phyloP scores from a whole-genome alignment of 352 stramenopile species.

The Thalassiosira ordinaria region DNA sequence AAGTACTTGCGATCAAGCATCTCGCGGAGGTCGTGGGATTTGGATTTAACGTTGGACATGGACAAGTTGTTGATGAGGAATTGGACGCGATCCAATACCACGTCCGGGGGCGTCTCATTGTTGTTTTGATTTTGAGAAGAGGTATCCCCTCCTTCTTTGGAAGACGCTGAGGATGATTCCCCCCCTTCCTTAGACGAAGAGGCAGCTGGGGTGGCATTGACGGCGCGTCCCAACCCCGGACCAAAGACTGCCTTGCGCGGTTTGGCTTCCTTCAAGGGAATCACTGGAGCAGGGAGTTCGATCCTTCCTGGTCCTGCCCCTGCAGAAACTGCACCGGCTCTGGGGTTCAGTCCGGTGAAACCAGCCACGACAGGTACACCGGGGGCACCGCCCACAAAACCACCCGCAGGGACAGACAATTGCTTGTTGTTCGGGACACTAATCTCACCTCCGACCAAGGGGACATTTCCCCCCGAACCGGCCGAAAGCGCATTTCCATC shows the following conservation, averaged over 20 bases:
- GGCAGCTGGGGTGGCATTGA: conserved; percentile 61
- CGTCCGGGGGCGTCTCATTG: conserved; percentile 82
- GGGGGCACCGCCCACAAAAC: conserved; percentile 22
- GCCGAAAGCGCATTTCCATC: not conserved
- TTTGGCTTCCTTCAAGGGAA: conserved; percentile 51
- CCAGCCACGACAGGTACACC: no score
- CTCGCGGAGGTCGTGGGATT: conserved; percentile 95
- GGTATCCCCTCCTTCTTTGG: no score
- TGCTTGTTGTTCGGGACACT: conserved; percentile 31
- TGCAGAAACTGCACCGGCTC: not conserved
- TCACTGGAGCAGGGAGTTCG: conserved; percentile 46
- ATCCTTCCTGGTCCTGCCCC: conserved; percentile 23
- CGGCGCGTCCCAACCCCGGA: conserved; percentile 71
- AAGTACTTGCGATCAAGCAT: conserved; percentile 94
- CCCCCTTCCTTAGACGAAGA: conserved; percentile 1
- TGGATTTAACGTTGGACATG: conserved; percentile 95
- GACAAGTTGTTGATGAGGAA: conserved; percentile 99
- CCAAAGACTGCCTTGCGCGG: conserved; percentile 80
- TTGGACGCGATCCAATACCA: conserved; percentile 95
- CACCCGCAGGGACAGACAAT: conserved; percentile 25
- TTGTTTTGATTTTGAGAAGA: no score
- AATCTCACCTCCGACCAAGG: conserved; percentile 51
- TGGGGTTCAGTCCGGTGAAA: not conserved
- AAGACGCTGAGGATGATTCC: conserved; percentile 24
- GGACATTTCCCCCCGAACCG: not conserved